Base-by-base conservation (phyloP, 75 land plant genomes). In the Picea sitchensis region DNA sequence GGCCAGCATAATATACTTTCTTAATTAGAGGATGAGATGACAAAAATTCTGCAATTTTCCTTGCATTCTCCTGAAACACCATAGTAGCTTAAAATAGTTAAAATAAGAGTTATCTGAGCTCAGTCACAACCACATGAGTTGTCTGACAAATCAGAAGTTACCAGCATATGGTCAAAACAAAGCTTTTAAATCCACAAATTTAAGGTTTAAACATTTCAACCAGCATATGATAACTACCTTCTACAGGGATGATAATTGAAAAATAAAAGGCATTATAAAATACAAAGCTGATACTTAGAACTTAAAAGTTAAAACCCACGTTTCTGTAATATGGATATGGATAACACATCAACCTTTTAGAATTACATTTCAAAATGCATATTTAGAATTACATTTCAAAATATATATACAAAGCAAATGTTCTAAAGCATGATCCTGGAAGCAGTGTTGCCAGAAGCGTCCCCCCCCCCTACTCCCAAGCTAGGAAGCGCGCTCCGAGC, bases 1-100 rank as follows among this genome's bases (percentile, higher is more conserved):
- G 95, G 36, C 98, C 99, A 21, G 98, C 94, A 93, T 97, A 97
- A 82, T 90, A 86, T 14, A 97, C 95, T 79, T 84, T 82, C 82
- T 85, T 84, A 34, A 94, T 81, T 61, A 87, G 77, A 51, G 95
- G 95, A 80, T 97, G 95, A 59, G 92, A 76, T 31, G 85, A 77
- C 36, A 97, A 86, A 84, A 84, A 95, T 82, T 97, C 99, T 59
- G 99, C 94, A 84, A 97, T 90, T 85, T 92, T 91, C 74, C 92
- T 98, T 31, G 99, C 98, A 90, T 92, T 97, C 1, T 83, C 91
- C 99, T 96, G 87, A 59, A 57, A 63, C 51, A 20, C 56, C 60
- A 68, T 54, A 82, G 18, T 7, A 76, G 12, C 0, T 44, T 51
- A 64, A 74, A 79, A 77, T 44, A 5, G 69, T 26, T 77, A 54